Percentiles rank a stretch among this genome's conserved stretches.
Conservation (phyloP, 441 rosid genomes). For the Gossypium aridum region DNA sequence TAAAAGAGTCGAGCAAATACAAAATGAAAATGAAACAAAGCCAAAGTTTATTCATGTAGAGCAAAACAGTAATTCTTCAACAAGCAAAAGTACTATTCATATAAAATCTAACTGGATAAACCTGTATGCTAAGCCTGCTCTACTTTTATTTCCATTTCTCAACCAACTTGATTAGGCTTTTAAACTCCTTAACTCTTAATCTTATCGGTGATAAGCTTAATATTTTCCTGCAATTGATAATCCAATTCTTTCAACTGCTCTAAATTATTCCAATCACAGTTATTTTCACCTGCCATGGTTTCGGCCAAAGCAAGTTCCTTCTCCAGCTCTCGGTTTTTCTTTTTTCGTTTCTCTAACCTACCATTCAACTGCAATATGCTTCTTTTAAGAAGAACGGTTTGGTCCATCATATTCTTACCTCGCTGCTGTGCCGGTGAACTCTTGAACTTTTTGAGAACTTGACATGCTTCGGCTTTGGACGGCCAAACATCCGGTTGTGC, state of each 20-base stretch:
- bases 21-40: no score
- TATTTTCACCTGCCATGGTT: not conserved
- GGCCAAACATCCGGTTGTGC: constrained; percentile 49
- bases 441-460: constrained; percentile 18
- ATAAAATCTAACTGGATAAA: not conserved
- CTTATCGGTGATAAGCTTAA: not conserved
- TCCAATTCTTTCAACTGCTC: constrained; percentile 9
- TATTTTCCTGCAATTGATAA: constrained; percentile 8
- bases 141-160: not conserved
- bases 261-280: not conserved
- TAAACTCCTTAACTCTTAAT: not conserved
- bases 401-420: constrained; percentile 32
- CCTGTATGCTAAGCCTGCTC: not conserved
- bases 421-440: constrained; percentile 21
- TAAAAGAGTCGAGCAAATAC: no score
- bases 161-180: not conserved
- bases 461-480: constrained; percentile 17
- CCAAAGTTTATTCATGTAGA: not conserved
- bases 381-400: constrained; percentile 20
- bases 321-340: constrained; percentile 18
- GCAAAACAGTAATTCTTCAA: not conserved
- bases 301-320: constrained; percentile 1
- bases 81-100: not conserved
- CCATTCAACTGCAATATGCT: constrained; percentile 9
- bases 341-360: constrained; percentile 11